Conservation (phyloP, 2,329 filamentous ascomycete genomes). For the Xylaria hypoxylon region DNA sequence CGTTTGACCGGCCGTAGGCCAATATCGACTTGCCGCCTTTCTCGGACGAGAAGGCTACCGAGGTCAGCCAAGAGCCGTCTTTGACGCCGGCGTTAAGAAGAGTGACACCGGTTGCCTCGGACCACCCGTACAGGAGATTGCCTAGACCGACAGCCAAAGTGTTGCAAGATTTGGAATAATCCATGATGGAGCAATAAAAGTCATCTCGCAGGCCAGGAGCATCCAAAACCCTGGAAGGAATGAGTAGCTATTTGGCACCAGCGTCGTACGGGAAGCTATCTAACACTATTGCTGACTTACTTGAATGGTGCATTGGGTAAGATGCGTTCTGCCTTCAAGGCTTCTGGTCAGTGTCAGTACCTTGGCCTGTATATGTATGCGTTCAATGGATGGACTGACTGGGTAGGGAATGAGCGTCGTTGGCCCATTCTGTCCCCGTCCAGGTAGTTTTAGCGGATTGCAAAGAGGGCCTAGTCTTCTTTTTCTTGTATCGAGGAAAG, state of each 20-base stretch:
- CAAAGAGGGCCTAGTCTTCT: constrained; percentile 41
- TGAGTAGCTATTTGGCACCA: constrained; percentile 2
- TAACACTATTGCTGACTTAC: constrained; percentile 57
- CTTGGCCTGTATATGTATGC: not conserved
- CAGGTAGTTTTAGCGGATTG: constrained; percentile 54
- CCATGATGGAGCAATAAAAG: constrained; percentile 92
- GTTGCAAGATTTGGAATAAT: constrained; percentile 80
- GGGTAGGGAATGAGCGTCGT: constrained; percentile 41
- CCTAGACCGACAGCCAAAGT: constrained; percentile 87
- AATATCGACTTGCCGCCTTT: constrained; percentile 82
- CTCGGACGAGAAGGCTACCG: constrained; percentile 87
- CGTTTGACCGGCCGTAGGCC: constrained; percentile 84
- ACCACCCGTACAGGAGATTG: constrained; percentile 87
- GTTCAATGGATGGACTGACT: constrained; percentile 35
- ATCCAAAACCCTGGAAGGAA: constrained; percentile 75
- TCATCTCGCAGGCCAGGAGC: constrained; percentile 91
- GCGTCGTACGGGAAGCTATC: constrained; percentile 32
- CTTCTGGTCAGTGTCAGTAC: constrained; percentile 38
- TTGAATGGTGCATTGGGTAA: constrained; percentile 83
- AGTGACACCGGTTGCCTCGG: constrained; percentile 76
- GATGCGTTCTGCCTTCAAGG: constrained; percentile 53
- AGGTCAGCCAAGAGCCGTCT: constrained; percentile 75
- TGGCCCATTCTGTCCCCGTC: constrained; percentile 58
- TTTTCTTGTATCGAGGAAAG: constrained; percentile 47
- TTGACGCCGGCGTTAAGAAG: constrained; percentile 61